Percentiles rank a stretch among this genome's conserved stretches.
Evolutionary conservation across 805 yeast species (phyloP).

Genomic region (Spathaspora gorwiae): DNA sequence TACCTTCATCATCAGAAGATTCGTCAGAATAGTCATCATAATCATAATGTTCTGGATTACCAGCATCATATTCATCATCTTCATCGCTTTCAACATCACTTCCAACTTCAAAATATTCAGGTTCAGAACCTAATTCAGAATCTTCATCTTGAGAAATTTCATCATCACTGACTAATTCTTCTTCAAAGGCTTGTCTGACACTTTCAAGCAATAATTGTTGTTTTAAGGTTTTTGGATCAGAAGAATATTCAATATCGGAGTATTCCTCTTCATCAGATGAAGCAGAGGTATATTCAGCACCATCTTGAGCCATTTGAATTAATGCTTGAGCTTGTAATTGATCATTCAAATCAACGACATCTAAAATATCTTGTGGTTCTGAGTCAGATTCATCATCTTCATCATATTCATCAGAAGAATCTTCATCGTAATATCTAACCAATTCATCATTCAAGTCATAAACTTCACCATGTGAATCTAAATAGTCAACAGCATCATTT

Average conservation of each 20-base stretch:
- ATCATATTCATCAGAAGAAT: slow-evolving; percentile 11
- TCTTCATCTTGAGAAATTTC: slow-evolving; percentile 20
- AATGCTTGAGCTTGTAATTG: slow-evolving; percentile 34
- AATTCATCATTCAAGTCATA: slow-evolving; percentile 28
- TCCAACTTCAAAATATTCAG: slow-evolving; percentile 27
- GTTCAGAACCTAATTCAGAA: slow-evolving; percentile 21
- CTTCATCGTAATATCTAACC: slow-evolving; percentile 21
- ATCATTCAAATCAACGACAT: slow-evolving; percentile 36
- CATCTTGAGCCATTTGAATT: slow-evolving; percentile 10
- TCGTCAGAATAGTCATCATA: slow-evolving; percentile 19
- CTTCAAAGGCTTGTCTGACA: slow-evolving; percentile 33
- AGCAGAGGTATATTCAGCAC: not conserved
- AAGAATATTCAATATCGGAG: slow-evolving; percentile 18
- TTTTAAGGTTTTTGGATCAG: slow-evolving; percentile 23
- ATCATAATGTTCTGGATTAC: slow-evolving; percentile 19
- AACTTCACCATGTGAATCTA: slow-evolving; percentile 21
- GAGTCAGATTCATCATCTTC: slow-evolving; percentile 10
- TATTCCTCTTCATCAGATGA: slow-evolving; percentile 6
- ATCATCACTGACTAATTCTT: slow-evolving; percentile 27
- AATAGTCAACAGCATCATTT: slow-evolving; percentile 21
- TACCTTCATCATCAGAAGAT: slow-evolving; percentile 32
- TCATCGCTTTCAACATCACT: slow-evolving; percentile 25
- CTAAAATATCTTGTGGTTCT: slow-evolving; percentile 29
- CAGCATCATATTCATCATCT: slow-evolving; percentile 15
- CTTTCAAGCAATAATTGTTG: slow-evolving; percentile 34